Base-by-base conservation (phyloP, 73 alveolate genomes). In the Tetrahymena elliotti region DNA sequence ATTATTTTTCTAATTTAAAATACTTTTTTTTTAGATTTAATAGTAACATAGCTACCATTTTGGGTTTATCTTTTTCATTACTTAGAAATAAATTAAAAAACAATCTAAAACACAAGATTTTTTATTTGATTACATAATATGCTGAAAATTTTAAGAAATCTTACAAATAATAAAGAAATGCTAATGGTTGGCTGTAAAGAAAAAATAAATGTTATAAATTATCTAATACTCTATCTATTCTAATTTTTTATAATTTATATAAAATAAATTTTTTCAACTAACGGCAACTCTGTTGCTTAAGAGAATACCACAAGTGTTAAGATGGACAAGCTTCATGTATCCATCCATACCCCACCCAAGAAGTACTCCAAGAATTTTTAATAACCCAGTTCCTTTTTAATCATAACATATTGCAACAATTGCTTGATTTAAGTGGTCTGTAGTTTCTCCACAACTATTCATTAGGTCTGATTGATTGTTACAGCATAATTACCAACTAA, bases 291-390 rank as follows among this genome's bases (percentile, higher is more conserved):
- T 20, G n/a, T 22, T 22, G 88, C 88, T 68, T n/a, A 27, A 68
- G 88, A 68, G 88, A 68, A 94, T 97, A 31, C 96, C 96, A 12
- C 98, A 95, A 52, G 97, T 93, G 83, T 96, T 96, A 84, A 96
- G 97, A 35, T 93, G 93, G 34, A 92, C 84, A 82, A 98, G 95
- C 96, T 96, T 97, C 97, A 97, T 94, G 98, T 97, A 98, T 27
- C 99, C 99, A 15, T 84, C 83, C 31, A 94, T 99, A 40, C 99
- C 99, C 99, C 99, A 98, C 99, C 99, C 99, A 98, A 36, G 96
- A 9, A 27, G 99, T 92, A 33, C 99, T 99, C 99, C 99, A 98
- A 39, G 99, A 98, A 97, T 98, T 98, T 98, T 96, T 98, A 95
- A 98, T 96, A 93, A 93, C 93, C 98, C 97, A 96, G 97, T 96